Evolutionary conservation across 768 basidiomycete species (phyloP).

Genomic region (Leccinum rimulosum): DNA sequence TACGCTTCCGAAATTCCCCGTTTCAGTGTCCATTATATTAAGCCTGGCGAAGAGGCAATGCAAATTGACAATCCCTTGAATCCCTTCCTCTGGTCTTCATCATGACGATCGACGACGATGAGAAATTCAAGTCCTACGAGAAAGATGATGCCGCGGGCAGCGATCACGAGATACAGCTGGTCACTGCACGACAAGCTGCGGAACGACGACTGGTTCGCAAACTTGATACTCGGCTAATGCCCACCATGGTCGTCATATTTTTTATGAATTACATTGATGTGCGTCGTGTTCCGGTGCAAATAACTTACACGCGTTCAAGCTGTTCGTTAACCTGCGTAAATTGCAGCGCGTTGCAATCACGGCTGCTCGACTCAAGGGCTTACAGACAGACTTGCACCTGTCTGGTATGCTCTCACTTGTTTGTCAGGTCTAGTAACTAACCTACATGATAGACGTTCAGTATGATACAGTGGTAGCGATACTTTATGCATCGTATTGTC

Average conservation of each 20-base stretch:
- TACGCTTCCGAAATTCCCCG: neutral
- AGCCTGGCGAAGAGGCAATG: neutral
- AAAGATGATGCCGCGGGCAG: neutral
- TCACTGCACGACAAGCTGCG: neutral
- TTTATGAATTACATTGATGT: conserved; percentile 5
- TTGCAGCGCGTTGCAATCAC: conserved; percentile 1
- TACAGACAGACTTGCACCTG: neutral
- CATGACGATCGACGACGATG: neutral
- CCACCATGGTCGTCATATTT: neutral
- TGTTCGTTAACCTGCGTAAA: neutral
- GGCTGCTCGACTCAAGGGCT: neutral
- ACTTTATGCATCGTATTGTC: conserved; percentile 1
- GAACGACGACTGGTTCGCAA: neutral
- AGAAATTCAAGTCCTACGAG: neutral
- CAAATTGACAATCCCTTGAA: neutral
- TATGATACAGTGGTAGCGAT: neutral
- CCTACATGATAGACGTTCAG: neutral
- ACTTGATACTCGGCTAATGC: neutral
- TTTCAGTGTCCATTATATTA: neutral
- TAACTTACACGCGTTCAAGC: neutral
- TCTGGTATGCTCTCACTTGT: neutral
- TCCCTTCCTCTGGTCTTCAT: neutral
- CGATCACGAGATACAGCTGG: neutral
- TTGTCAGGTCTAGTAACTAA: neutral
- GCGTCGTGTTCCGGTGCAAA: neutral